These are phyloP conservation scores for Ajuga chamaepitys DNA, from an alignment of 257 asterid species.

Conservation along the genomic window DNA sequence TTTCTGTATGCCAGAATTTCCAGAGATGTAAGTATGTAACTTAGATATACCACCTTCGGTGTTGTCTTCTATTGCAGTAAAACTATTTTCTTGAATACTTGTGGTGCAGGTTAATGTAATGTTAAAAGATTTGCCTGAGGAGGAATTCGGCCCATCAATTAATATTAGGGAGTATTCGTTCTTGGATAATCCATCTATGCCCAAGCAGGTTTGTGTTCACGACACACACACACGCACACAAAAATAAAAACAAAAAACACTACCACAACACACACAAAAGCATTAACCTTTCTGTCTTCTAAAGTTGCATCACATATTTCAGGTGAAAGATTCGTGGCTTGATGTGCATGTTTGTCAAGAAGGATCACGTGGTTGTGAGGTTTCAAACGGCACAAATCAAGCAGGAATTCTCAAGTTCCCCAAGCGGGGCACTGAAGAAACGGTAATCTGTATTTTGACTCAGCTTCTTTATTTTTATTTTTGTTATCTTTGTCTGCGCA, in stretches of 20 bases:
- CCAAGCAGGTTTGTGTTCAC: constrained; percentile 48
- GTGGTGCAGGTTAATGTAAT: constrained; percentile 64
- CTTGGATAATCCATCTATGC: constrained; percentile 70
- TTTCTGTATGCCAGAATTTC: constrained; percentile 2
- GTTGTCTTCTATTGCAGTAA: constrained; percentile 3
- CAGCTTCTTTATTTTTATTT: neutral
- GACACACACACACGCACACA: neutral
- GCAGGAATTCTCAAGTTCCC: constrained; percentile 67
- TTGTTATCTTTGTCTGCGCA: neutral
- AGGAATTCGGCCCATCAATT: constrained; percentile 76
- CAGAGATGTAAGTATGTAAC: neutral
- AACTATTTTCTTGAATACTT: constrained; percentile 10
- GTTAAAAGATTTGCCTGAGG: constrained; percentile 64
- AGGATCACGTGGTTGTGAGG: constrained; percentile 70
- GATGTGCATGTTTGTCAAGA: constrained; percentile 85
- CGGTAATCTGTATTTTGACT: constrained; percentile 35
- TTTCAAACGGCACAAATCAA: constrained; percentile 51
- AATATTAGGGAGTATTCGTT: constrained; percentile 80
- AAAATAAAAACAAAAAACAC: too few species aligned
- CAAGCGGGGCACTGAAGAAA: constrained; percentile 69
- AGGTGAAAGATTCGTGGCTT: constrained; percentile 96
- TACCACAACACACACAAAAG: too few species aligned
- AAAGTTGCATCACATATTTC: constrained; percentile 18
- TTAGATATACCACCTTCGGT: neutral
- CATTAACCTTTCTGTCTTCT: neutral